Conservation (phyloP, 805 yeast species). For the Saccharomycopsis javanensis region DNA sequence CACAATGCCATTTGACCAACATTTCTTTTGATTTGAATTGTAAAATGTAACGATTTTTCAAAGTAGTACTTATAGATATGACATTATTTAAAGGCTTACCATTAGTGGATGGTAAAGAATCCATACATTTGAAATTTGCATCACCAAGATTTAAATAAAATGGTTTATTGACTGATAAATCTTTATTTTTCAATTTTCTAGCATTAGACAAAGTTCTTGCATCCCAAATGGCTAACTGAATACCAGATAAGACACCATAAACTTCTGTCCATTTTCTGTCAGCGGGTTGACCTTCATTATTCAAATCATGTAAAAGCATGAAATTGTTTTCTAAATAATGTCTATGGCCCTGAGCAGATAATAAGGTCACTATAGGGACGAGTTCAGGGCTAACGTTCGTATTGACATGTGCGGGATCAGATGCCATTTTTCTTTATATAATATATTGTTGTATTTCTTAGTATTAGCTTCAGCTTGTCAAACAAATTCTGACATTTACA, state of each 20-base stretch:
- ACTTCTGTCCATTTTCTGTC: conserved; percentile 87
- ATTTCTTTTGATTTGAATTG: conserved; percentile 63
- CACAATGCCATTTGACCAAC: conserved; percentile 70
- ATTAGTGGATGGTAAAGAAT: conserved; percentile 44
- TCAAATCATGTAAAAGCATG: conserved; percentile 62
- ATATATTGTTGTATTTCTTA: neutral
- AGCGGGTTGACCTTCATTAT: conserved; percentile 74
- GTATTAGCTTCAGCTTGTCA: too few relatives aligned
- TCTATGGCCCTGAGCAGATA: conserved; percentile 67
- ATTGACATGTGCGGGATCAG: neutral
- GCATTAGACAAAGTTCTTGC: conserved; percentile 52
- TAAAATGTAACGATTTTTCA: conserved; percentile 76
- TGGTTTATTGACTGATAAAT: conserved; percentile 63
- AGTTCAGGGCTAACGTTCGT: conserved; percentile 28
- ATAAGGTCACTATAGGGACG: conserved; percentile 60
- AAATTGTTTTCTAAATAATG: conserved; percentile 69
- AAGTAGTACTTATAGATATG: conserved; percentile 82
- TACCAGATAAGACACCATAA: conserved; percentile 83
- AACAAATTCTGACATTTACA: too few relatives aligned
- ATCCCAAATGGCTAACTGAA: conserved; percentile 89
- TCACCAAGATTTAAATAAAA: conserved; percentile 86
- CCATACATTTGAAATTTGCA: conserved; percentile 70
- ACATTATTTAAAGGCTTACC: conserved; percentile 55
- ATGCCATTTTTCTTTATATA: neutral
- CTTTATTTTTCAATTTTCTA: conserved; percentile 28